phyloP scores from a whole-genome alignment of 148 eudicot genomes.

The Cornus kousa region DNA sequence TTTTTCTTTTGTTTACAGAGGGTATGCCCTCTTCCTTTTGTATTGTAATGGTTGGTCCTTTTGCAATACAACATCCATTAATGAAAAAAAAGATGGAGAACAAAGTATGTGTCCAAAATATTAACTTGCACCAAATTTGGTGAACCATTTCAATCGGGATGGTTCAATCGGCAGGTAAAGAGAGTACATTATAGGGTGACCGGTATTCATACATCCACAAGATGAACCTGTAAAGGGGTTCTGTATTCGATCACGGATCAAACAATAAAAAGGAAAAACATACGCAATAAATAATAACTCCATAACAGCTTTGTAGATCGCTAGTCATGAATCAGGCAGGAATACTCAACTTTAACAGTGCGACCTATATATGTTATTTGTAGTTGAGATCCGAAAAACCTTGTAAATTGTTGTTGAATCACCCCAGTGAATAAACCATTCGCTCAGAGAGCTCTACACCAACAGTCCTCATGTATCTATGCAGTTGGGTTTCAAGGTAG shows the following conservation, averaged over 20 bases:
- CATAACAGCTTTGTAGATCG: not conserved
- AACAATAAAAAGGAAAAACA: not conserved
- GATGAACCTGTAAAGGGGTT: not conserved
- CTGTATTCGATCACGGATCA: not conserved
- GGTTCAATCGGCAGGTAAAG: not conserved
- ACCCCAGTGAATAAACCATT: conserved; percentile 62
- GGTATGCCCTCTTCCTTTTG: too few relatives aligned
- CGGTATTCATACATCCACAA: not conserved
- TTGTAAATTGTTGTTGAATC: conserved; percentile 10
- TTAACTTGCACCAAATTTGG: too few relatives aligned
- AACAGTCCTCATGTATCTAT: conserved; percentile 54
- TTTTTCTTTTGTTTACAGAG: too few relatives aligned
- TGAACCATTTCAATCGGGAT: not conserved
- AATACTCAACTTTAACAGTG: not conserved
- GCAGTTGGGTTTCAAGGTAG: conserved; percentile 49
- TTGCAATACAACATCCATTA: too few relatives aligned
- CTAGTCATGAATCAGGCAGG: conserved; percentile 1
- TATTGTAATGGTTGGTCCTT: too few relatives aligned
- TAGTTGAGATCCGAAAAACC: not conserved
- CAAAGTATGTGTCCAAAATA: too few relatives aligned
- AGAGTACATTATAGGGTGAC: not conserved
- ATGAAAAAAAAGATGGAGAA: too few relatives aligned
- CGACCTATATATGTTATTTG: not conserved
- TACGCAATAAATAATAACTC: not conserved
- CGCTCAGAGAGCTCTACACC: conserved; percentile 66